Evolutionary conservation across 2,329 filamentous ascomycete genomes (phyloP).

Genomic region (Hyphodiscus sp.): DNA sequence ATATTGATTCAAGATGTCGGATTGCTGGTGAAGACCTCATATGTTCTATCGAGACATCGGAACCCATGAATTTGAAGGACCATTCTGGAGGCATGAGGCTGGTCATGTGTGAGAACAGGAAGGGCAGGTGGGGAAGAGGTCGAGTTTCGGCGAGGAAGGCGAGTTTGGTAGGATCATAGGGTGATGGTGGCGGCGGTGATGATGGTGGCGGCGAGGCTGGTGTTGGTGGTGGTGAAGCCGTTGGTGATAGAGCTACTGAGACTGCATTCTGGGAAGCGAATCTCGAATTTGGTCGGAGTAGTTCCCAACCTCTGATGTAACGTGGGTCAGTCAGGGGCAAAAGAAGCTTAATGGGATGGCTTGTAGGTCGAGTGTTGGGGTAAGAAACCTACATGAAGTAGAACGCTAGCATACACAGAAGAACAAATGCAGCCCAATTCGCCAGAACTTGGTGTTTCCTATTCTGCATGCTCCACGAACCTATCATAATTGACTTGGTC

Average conservation of each 20-base stretch:
- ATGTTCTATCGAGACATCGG: constrained; percentile 37
- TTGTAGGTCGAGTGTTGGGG: not conserved
- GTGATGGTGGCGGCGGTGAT: constrained; percentile 6
- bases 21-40: constrained; percentile 38
- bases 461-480: not conserved
- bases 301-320: not conserved
- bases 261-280: not conserved
- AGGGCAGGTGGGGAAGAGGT: constrained; percentile 41
- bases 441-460: not conserved
- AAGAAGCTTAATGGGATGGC: not conserved
- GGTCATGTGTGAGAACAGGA: constrained; percentile 49
- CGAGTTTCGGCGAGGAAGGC: constrained; percentile 51
- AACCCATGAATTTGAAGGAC: constrained; percentile 50
- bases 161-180: constrained; percentile 43
- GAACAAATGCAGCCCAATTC: not conserved
- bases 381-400: not conserved
- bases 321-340: not conserved
- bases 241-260: not conserved
- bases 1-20: constrained; percentile 39
- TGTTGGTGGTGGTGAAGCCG: not conserved
- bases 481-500: not conserved
- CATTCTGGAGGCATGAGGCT: constrained; percentile 48
- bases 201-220: constrained; percentile 1
- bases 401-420: not conserved
- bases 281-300: not conserved